Percentiles rank a stretch among this genome's conserved stretches.
These are phyloP conservation scores for Sarocladium oryzae DNA, from an alignment of 2,329 filamentous ascomycete genomes.

Conservation along the genomic window DNA sequence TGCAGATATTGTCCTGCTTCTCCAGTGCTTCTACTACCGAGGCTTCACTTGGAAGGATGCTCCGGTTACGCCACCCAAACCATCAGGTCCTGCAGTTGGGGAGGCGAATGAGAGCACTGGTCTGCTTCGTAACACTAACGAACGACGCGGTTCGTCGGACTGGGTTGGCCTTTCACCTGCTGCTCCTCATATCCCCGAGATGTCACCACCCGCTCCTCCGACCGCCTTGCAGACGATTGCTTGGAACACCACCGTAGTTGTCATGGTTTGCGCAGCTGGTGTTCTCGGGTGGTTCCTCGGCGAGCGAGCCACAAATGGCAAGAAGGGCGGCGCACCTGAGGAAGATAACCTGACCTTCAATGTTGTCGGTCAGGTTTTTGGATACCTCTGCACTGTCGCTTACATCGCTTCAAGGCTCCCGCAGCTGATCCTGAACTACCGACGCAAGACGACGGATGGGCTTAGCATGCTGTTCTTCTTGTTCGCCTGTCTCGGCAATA, in stretches of 20 bases:
- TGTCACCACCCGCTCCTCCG: slow-evolving; percentile 38
- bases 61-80: slow-evolving; percentile 34
- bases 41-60: slow-evolving; percentile 66
- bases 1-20: slow-evolving; percentile 80
- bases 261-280: slow-evolving; percentile 79
- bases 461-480: slow-evolving; percentile 93
- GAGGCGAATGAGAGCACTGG: slow-evolving; percentile 47
- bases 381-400: slow-evolving; percentile 81
- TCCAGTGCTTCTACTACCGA: slow-evolving; percentile 92
- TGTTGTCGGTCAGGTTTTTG: slow-evolving; percentile 79
- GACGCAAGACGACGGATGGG: slow-evolving; percentile 87
- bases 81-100: slow-evolving; percentile 23
- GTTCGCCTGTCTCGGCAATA: slow-evolving; percentile 90
- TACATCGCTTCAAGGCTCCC: slow-evolving; percentile 88
- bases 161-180: slow-evolving; percentile 70
- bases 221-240: slow-evolving; percentile 51
- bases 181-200: slow-evolving; percentile 61
- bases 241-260: slow-evolving; percentile 69
- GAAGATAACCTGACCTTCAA: slow-evolving; percentile 59
- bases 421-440: slow-evolving; percentile 86
- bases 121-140: slow-evolving; percentile 39
- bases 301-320: slow-evolving; percentile 29
- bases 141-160: slow-evolving; percentile 42
- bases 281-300: slow-evolving; percentile 78
- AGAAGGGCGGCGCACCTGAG: slow-evolving; percentile 28